Evolutionary conservation across 352 stramenopile species (phyloP), one percentile per base, ranked within the genome.

Genomic region (Peronospora farinosa): DNA sequence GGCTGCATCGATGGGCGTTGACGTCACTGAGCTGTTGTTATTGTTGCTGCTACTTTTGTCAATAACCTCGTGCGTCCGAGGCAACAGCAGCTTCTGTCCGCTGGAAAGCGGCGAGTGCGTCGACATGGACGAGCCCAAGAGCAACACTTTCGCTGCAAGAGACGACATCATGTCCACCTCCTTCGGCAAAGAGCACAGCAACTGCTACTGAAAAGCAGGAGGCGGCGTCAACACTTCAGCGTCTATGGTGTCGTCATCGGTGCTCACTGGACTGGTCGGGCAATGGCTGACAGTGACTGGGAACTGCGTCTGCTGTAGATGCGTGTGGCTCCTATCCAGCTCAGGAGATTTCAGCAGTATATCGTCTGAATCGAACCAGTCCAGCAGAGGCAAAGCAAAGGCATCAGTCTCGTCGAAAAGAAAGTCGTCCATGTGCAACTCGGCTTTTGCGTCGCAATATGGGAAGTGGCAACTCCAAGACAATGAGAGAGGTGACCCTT

Each of bases 371-470:
- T 67, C 57, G 11, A 76, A 69, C 45, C 19, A 21, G 19, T 84
- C 71, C 46, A 87, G 54, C 41, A 72, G 46, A 46, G 67, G 44
- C 31, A 67, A 31, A n/a, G 54, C 41, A 13, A 67, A 67, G 41
- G 30, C 35, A 40, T 67, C 54, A 37, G 57, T 60, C 53, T 83
- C 69, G 30, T 75, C 58, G 37, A 74, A 27, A 57, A 35, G 83
- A 19, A 84, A 62, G 33, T 81, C 72, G 61, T 79, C 72, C 63
- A 80, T 67, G 48, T 84, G 33, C 28, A 60, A 39, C 32, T 25
- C 31, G 6, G 27, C 16, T 1, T 28, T 31, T 5, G 27, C 27
- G 27, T 7, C 7, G 31, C 3, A 35, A 35, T 35, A n/a, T 35
- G 7, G 31, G 1, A 35, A 15, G 4, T 35, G n/a, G n/a, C n/a